phyloP scores from a whole-genome alignment of 768 basidiomycete genomes.

The Nevesoporus exiguus region DNA sequence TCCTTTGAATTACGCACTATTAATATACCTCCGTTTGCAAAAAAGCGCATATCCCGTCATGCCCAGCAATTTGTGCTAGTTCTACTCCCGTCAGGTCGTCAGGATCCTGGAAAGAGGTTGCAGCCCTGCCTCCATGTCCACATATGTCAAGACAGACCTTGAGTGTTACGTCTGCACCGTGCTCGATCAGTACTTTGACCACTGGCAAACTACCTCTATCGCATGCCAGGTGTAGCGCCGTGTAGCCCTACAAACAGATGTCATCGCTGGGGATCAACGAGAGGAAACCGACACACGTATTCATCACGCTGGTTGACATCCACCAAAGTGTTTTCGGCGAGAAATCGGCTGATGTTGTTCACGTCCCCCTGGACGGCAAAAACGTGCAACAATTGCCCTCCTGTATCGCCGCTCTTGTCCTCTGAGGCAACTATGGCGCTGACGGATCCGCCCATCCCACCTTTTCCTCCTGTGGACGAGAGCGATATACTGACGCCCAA shows the following conservation, averaged over 20 bases:
- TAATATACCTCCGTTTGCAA: constrained; percentile 16
- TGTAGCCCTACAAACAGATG: constrained; percentile 64
- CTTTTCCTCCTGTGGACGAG: constrained; percentile 25
- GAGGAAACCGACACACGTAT: constrained; percentile 50
- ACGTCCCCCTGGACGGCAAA: constrained; percentile 59
- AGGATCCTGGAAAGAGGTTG: constrained; percentile 48
- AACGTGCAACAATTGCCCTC: constrained; percentile 51
- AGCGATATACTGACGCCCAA: constrained; percentile 25
- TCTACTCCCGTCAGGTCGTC: constrained; percentile 62
- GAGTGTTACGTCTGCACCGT: constrained; percentile 60
- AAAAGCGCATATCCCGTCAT: constrained; percentile 47
- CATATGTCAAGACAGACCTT: constrained; percentile 45
- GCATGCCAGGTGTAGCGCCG: constrained; percentile 80
- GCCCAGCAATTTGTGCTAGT: constrained; percentile 56
- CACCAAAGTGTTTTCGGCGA: constrained; percentile 39
- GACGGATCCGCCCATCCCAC: constrained; percentile 55
- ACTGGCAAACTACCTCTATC: constrained; percentile 69
- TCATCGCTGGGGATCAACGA: constrained; percentile 3
- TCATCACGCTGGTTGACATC: constrained; percentile 65
- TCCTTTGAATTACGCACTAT: constrained; percentile 8
- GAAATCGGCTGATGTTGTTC: constrained; percentile 40
- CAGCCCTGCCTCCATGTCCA: not conserved
- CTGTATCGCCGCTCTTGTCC: constrained; percentile 38
- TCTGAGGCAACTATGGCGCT: constrained; percentile 51
- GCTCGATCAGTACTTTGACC: constrained; percentile 54